Conservation (phyloP, 2,329 filamentous ascomycete genomes). For the Chrysoporthe puriensis region DNA sequence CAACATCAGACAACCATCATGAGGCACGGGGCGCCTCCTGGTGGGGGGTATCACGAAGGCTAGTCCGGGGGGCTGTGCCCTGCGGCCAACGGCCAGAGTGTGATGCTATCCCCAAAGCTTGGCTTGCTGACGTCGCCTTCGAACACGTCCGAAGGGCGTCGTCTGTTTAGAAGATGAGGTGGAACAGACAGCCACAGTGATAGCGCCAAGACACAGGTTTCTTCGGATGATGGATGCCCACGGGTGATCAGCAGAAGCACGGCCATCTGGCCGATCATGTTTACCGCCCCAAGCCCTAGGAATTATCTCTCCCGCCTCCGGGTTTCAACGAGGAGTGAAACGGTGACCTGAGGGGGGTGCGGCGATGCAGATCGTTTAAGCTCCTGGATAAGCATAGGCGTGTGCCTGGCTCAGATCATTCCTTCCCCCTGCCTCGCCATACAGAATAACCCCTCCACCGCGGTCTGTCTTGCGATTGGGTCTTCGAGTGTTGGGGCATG, state of each 20-base stretch:
- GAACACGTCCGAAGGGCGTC: neutral
- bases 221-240: neutral
- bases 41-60: neutral
- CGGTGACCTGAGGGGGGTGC: neutral
- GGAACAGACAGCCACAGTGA: slow-evolving; percentile 1
- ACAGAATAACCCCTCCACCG: neutral
- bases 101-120: slow-evolving; percentile 4
- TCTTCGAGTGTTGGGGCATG: neutral
- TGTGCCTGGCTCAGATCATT: neutral
- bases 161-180: slow-evolving; percentile 10
- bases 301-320: neutral
- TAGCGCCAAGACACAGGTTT: neutral
- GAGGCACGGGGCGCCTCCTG: neutral
- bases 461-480: neutral
- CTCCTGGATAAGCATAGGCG: slow-evolving; percentile 1
- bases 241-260: neutral
- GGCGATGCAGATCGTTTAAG: neutral
- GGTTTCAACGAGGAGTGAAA: neutral
- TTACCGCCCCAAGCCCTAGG: neutral
- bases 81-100: too few relatives aligned
- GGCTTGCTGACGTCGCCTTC: slow-evolving; percentile 5
- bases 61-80: neutral
- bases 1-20: slow-evolving; percentile 2
- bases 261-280: neutral
- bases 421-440: neutral